Percentiles rank a stretch among this genome's conserved stretches.
phyloP scores from a whole-genome alignment of 108 stramenopile genomes.

The Discostella pseudostelligera region DNA sequence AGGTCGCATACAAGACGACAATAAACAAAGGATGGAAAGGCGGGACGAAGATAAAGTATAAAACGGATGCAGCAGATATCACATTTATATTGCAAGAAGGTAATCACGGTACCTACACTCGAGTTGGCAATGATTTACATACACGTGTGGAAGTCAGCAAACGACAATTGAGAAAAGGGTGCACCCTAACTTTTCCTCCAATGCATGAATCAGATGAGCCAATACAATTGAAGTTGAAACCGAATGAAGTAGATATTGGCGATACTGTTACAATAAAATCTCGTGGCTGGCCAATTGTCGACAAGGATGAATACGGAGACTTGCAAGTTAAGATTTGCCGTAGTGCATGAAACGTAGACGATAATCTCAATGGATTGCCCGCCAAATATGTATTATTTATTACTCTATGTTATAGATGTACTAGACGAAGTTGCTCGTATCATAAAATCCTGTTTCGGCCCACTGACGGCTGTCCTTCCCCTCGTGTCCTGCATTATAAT shows the following conservation, averaged over 20 bases:
- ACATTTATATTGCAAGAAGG: conserved; percentile 68
- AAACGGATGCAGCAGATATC: conserved; percentile 44
- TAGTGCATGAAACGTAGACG: neutral
- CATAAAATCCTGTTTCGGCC: conserved; percentile 51
- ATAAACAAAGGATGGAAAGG: conserved; percentile 58
- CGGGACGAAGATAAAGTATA: conserved; percentile 58
- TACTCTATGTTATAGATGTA: no score
- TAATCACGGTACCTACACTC: conserved; percentile 48
- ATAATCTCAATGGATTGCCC: no score
- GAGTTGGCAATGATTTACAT: conserved; percentile 64
- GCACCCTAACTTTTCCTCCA: conserved; percentile 49
- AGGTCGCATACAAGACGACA: conserved; percentile 22
- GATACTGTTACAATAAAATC: conserved; percentile 45
- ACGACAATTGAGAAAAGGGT: conserved; percentile 50
- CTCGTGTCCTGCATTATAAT: conserved; percentile 54
- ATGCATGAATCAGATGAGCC: conserved; percentile 38
- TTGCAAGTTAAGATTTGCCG: conserved; percentile 4
- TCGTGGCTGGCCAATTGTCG: conserved; percentile 62
- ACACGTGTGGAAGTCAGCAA: conserved; percentile 37
- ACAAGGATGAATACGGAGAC: conserved; percentile 16
- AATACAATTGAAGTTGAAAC: conserved; percentile 40
- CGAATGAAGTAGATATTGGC: conserved; percentile 27
- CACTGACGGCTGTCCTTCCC: conserved; percentile 40
- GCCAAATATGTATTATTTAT: no score
- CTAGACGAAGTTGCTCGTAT: conserved; percentile 54